Evolutionary conservation across 257 asterid species (phyloP).

Genomic region (Echium plantagineum): DNA sequence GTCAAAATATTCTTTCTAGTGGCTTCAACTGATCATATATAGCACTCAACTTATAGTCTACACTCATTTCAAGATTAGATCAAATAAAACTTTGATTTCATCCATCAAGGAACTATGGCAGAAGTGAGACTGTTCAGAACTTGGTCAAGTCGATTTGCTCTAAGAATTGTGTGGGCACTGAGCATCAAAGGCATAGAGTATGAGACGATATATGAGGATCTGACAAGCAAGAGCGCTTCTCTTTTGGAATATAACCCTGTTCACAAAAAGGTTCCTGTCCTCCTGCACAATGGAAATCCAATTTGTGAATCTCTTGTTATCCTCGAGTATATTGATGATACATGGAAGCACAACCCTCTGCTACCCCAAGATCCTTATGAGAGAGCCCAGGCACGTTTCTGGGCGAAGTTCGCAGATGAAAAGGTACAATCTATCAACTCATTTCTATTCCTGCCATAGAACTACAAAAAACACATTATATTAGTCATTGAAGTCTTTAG

Average conservation of each 20-base stretch:
- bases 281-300: constrained; percentile 62
- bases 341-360: constrained; percentile 50
- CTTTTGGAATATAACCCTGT: constrained; percentile 52
- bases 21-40: too few species aligned
- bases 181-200: constrained; percentile 43
- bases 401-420: constrained; percentile 70
- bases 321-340: constrained; percentile 65
- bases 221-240: constrained; percentile 38
- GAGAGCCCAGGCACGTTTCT: constrained; percentile 49
- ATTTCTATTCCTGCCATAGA: not conserved
- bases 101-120: constrained; percentile 29
- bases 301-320: constrained; percentile 63
- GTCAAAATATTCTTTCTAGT: too few species aligned
- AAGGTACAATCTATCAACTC: constrained; percentile 25
- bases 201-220: constrained; percentile 42
- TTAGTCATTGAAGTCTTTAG: too few species aligned
- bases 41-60: too few species aligned
- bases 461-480: not conserved
- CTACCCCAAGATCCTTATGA: constrained; percentile 57
- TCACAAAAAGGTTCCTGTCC: constrained; percentile 45
- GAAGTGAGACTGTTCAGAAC: constrained; percentile 58
- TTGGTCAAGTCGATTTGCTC: constrained; percentile 56
- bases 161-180: constrained; percentile 48
- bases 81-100: too few species aligned
- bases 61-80: too few species aligned